Conservation (phyloP, 1,139 yeast species). For the Saccharomyces hybrid region DNA sequence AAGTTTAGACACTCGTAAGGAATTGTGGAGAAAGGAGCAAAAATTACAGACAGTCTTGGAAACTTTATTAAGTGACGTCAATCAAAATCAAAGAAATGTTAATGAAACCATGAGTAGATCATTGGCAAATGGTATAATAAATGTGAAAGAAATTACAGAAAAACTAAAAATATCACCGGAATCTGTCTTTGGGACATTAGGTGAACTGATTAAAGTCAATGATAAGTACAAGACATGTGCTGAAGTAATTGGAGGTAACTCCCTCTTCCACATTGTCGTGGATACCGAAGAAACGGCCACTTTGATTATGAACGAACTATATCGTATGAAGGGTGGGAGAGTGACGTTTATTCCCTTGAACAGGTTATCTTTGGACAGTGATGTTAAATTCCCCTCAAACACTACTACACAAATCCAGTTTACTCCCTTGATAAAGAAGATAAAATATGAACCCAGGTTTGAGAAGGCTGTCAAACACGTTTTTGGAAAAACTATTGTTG, state of each 20-base stretch:
- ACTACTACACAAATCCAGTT: slow-evolving; percentile 37
- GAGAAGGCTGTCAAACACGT: slow-evolving; percentile 67
- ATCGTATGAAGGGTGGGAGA: slow-evolving; percentile 67
- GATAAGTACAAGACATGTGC: slow-evolving; percentile 81
- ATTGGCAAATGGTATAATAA: slow-evolving; percentile 60
- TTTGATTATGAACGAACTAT: slow-evolving; percentile 65
- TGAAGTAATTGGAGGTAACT: slow-evolving; percentile 82
- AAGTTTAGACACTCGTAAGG: slow-evolving; percentile 60
- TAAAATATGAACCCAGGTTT: slow-evolving; percentile 50
- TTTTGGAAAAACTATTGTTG: slow-evolving; percentile 75
- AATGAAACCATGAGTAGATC: slow-evolving; percentile 70
- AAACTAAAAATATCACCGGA: slow-evolving; percentile 43
- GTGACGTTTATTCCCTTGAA: slow-evolving; percentile 88
- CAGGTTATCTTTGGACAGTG: slow-evolving; percentile 59
- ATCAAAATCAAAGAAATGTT: slow-evolving; percentile 50
- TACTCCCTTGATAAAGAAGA: slow-evolving; percentile 69
- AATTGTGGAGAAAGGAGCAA: slow-evolving; percentile 75
- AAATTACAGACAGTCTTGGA: slow-evolving; percentile 49
- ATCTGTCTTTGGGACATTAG: slow-evolving; percentile 76
- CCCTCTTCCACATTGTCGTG: slow-evolving; percentile 83
- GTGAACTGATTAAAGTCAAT: slow-evolving; percentile 72
- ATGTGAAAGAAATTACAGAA: slow-evolving; percentile 54
- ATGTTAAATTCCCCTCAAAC: slow-evolving; percentile 36
- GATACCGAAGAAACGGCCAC: slow-evolving; percentile 84
- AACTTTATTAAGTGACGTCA: slow-evolving; percentile 49